phyloP scores from a whole-genome alignment of 2,329 filamentous ascomycete genomes.

The Orbilia javanica region DNA sequence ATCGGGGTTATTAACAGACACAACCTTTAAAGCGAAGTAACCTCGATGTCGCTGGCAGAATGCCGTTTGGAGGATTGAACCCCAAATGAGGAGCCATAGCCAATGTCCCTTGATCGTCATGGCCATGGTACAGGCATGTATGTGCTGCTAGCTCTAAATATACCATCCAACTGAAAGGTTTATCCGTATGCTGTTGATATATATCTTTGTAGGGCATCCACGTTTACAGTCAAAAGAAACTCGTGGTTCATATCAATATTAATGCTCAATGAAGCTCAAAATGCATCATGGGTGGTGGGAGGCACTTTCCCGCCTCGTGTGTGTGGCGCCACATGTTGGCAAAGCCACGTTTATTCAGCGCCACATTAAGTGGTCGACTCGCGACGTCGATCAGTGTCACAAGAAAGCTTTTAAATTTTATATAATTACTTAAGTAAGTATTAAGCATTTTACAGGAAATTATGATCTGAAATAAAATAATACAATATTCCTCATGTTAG shows the following conservation, averaged over 20 bases:
- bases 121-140: neutral
- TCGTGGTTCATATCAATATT: neutral
- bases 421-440: no score
- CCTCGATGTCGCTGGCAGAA: slow-evolving; percentile 25
- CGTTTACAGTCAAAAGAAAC: neutral
- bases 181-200: neutral
- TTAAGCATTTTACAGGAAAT: no score
- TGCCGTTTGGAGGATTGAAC: neutral
- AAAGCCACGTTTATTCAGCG: neutral
- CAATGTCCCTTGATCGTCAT: neutral
- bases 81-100: slow-evolving; percentile 6
- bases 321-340: neutral
- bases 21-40: slow-evolving; percentile 37
- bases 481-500: no score
- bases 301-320: neutral
- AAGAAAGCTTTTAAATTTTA: no score
- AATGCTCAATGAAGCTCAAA: slow-evolving; percentile 14
- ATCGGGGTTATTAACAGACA: slow-evolving; percentile 17
- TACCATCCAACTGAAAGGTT: neutral
- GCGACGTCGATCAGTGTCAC: no score
- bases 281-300: neutral
- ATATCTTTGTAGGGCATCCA: neutral
- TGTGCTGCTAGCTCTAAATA: neutral
- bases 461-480: no score
- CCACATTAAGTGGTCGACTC: no score